A percentile compares a stretch with the other conserved stretches of the same genome.
These are phyloP conservation scores for Ascosphaera apis DNA, from an alignment of 2,329 filamentous ascomycete genomes.

Conservation along the genomic window DNA sequence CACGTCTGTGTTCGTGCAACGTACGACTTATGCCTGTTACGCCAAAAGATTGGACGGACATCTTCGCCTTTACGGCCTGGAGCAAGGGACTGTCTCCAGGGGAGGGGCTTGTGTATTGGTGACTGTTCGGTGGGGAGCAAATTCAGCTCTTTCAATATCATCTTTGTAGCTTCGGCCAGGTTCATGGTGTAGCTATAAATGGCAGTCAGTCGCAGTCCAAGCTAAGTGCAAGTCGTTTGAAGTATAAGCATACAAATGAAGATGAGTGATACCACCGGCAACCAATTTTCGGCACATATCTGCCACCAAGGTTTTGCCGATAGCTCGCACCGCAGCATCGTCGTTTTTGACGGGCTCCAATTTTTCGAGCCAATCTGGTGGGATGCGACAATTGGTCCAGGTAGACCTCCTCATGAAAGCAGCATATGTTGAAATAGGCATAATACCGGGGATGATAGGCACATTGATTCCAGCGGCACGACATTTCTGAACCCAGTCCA, in stretches of 20 bases:
- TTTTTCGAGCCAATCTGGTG: conserved; percentile 53
- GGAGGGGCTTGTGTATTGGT: conserved; percentile 69
- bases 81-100: conserved; percentile 86
- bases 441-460: conserved; percentile 68
- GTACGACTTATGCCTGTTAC: conserved; percentile 89
- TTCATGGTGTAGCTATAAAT: conserved; percentile 75
- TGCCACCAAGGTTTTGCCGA: conserved; percentile 68
- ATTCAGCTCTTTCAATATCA: conserved; percentile 76
- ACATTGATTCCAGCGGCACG: conserved; percentile 63
- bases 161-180: conserved; percentile 73
- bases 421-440: conserved; percentile 88
- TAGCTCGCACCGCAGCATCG: conserved; percentile 71
- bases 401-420: conserved; percentile 75
- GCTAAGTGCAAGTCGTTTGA: neutral
- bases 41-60: conserved; percentile 96
- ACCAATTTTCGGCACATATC: conserved; percentile 77
- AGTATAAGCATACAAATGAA: conserved; percentile 47
- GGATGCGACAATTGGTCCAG: conserved; percentile 74
- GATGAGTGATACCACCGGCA: conserved; percentile 56
- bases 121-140: conserved; percentile 57
- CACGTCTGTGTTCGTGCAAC: conserved; percentile 89
- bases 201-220: neutral
- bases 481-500: conserved; percentile 72
- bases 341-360: conserved; percentile 93
- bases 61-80: conserved; percentile 79